Evolutionary conservation across 352 stramenopile genomes (phyloP), one percentile per base, ranked within the genome.

Genomic region (Globisporangium takayamanum): DNA sequence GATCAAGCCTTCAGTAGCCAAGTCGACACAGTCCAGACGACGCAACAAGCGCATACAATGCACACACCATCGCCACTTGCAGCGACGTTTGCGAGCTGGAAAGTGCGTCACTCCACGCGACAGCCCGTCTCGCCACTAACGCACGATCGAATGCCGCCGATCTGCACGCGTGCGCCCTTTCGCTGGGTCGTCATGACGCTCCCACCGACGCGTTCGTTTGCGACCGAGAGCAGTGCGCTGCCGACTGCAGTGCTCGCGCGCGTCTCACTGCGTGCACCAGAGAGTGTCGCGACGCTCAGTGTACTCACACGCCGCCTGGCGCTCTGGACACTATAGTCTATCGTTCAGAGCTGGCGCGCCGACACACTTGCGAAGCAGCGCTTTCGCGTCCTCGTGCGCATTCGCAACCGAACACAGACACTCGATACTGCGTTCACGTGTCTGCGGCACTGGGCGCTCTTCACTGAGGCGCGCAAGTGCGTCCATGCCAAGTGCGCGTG

Each of bases 51-150:
- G 30, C 30, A 8, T 8, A 36, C 30, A 36, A 36, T 8, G 7
- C 5, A 4, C 30, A 8, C 30, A 8, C 30, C 30, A 36, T 36
- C 30, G 30, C 30, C 30, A n/a, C 52, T 89, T 3, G 68, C 67
- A 20, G 73, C 57, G 4, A 61, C 53, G 7, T 78, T 84, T 18
- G 69, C 85, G 53, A 64, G 74, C 50, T 88, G 73, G 77, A 73
- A 62, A 44, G 72, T 70, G 10, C 59, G 70, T 15, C 64, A 72
- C 20, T 60, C 37, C 0, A 6, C 60, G 60, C 1, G 42, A 70
- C 20, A 57, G 62, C 0, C 6, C 41, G 41, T 46, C 41, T 46
- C 41, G 2, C 44, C 8, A 49, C 44, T 18, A 28, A 10, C 44
- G 30, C 68, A 73, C 7, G 51, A 63, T 0, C 18, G 75, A 5